These are phyloP conservation scores for Fraxinus quadrangulata DNA, from an alignment of 257 asterid species.

Conservation along the genomic window DNA sequence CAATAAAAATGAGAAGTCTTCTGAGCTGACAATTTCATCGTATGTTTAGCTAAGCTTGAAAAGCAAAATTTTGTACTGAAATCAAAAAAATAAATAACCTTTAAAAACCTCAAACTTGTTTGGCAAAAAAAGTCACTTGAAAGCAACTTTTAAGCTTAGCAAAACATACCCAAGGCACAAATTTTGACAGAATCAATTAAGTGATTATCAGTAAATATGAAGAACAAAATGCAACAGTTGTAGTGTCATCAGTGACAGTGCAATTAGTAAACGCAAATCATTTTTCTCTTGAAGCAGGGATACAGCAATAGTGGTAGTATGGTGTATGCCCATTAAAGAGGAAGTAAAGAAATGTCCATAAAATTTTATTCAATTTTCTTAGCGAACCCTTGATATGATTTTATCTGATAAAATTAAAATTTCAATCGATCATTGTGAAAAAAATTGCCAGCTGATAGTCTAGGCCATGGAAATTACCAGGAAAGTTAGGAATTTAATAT, in stretches of 20 bases:
- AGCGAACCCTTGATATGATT: background rate
- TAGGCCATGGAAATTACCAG: conserved; percentile 53
- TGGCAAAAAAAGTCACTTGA: background rate
- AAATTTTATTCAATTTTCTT: background rate
- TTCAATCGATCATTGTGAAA: background rate
- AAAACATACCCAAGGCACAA: background rate
- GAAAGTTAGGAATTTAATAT: conserved; percentile 74
- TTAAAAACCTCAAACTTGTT: background rate
- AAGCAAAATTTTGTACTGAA: background rate
- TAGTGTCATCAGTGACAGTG: background rate
- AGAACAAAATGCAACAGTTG: background rate
- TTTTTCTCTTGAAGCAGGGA: background rate
- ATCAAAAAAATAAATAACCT: background rate
- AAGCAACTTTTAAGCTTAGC: background rate
- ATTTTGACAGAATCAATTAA: background rate
- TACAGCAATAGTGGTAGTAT: background rate
- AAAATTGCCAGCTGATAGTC: background rate
- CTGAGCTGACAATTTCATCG: background rate
- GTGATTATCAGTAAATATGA: background rate
- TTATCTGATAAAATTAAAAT: background rate
- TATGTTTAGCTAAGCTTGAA: background rate
- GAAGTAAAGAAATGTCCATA: background rate
- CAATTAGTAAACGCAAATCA: background rate
- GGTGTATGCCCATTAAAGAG: background rate
- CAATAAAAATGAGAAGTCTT: background rate